phyloP scores from a whole-genome alignment of 106 monocot genomes.

The Alisma plantagoaquatica region DNA sequence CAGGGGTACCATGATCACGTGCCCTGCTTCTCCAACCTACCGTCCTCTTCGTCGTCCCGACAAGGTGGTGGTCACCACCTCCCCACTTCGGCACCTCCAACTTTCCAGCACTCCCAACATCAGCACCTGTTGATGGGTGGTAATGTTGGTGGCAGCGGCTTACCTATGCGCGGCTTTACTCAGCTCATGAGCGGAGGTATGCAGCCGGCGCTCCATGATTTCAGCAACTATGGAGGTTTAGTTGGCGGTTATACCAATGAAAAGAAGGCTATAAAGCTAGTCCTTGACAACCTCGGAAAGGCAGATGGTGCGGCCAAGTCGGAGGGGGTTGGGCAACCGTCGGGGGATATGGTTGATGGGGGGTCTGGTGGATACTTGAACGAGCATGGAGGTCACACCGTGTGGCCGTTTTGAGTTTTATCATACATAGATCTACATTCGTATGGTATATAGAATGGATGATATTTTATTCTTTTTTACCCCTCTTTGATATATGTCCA shows the following conservation, averaged over 20 bases:
- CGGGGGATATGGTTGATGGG: constrained; percentile 3
- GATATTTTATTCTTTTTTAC: too few species aligned
- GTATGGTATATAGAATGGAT: too few species aligned
- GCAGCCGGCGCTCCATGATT: neutral
- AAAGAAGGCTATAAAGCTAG: constrained; percentile 20
- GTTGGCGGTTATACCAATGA: constrained; percentile 5
- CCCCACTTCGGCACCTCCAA: neutral
- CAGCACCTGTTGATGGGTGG: neutral
- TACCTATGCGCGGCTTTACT: too few species aligned
- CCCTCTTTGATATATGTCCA: too few species aligned
- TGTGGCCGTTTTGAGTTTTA: too few species aligned
- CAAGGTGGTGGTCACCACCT: neutral
- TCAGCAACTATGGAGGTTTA: neutral
- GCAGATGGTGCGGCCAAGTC: constrained; percentile 14
- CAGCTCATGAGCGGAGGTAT: too few species aligned
- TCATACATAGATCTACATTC: constrained; percentile 6
- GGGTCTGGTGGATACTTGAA: constrained; percentile 16
- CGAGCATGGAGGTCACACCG: constrained; percentile 12
- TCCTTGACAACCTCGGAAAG: constrained; percentile 29
- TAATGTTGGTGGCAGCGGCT: too few species aligned
- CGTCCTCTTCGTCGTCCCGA: neutral
- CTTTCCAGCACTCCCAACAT: neutral
- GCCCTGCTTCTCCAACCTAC: constrained; percentile 81
- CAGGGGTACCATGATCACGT: constrained; percentile 31
- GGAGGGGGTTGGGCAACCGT: too few species aligned